Conservation (phyloP, 208 protist species). For the Trypanosomatidae sp. region DNA sequence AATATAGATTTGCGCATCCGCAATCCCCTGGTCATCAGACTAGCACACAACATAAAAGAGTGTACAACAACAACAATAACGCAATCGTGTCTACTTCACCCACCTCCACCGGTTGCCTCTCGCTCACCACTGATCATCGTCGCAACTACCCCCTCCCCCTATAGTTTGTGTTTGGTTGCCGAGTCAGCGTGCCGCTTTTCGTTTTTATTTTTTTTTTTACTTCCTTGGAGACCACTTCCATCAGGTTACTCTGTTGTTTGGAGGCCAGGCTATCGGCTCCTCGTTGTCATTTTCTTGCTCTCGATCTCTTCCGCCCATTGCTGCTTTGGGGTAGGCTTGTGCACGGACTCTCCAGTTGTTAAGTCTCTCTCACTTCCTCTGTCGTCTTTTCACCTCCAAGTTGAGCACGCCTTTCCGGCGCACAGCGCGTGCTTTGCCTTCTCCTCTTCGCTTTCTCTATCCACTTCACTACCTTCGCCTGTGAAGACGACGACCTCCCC, state of each 20-base stretch:
- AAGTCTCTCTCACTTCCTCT: not conserved
- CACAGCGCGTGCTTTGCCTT: not conserved
- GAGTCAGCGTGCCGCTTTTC: not conserved
- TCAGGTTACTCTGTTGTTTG: not conserved
- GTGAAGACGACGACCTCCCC: not conserved
- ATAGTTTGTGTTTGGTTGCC: not conserved
- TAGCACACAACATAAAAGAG: not conserved
- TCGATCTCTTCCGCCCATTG: slow-evolving; percentile 9
- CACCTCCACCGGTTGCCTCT: not conserved
- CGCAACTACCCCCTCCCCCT: not conserved
- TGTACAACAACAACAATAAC: not conserved
- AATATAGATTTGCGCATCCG: not conserved
- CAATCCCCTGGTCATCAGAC: not conserved
- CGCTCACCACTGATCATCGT: not conserved
- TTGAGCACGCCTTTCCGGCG: not conserved
- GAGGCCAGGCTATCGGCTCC: too few species aligned
- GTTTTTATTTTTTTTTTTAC: slow-evolving; percentile 9
- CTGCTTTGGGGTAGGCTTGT: too few species aligned
- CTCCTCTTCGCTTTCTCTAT: not conserved
- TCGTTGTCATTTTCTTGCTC: not conserved
- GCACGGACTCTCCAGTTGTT: not conserved
- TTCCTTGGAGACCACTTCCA: slow-evolving; percentile 11
- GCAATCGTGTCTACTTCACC: not conserved
- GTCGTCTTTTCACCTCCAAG: not conserved
- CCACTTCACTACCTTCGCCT: not conserved